These are phyloP conservation scores for Bruguiera hainesii DNA, from an alignment of 441 rosid species.

Conservation along the genomic window DNA sequence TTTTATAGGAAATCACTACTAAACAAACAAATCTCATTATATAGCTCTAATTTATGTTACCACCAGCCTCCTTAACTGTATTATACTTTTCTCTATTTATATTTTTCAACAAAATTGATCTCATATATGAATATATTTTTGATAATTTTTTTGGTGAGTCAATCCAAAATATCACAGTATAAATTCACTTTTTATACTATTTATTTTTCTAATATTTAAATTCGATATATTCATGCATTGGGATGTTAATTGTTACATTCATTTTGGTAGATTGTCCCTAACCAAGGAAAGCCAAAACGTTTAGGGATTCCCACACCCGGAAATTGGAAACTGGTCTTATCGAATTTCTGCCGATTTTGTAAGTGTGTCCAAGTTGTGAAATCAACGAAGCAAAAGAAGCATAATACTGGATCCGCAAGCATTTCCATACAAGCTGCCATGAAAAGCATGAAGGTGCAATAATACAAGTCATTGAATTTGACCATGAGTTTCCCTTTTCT, in stretches of 20 bases:
- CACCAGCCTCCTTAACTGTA: too few relatives aligned
- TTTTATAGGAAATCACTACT: too few relatives aligned
- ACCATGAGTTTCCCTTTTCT: too few relatives aligned
- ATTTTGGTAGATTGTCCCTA: constrained; percentile 24
- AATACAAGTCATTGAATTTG: too few relatives aligned
- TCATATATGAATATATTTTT: too few relatives aligned
- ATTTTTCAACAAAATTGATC: too few relatives aligned
- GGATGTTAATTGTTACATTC: neutral
- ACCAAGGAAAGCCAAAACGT: constrained; percentile 17
- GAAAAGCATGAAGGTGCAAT: constrained; percentile 29
- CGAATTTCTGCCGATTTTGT: constrained; percentile 25
- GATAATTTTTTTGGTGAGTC: too few relatives aligned
- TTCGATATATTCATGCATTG: neutral
- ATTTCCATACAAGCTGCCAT: constrained; percentile 19
- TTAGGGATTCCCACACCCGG: constrained; percentile 21
- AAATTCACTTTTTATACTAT: neutral
- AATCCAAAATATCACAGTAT: too few relatives aligned
- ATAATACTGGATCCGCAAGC: constrained; percentile 14
- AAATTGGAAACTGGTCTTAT: constrained; percentile 23
- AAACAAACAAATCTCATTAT: too few relatives aligned
- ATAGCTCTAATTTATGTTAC: too few relatives aligned
- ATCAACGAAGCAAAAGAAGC: constrained; percentile 19
- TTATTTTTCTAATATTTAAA: neutral
- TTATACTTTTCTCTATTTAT: too few relatives aligned
- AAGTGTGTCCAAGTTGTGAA: constrained; percentile 18